A percentile compares a stretch with the other conserved stretches of the same genome.
phyloP scores from a whole-genome alignment of 257 asterid genomes.

The Solanum clarkiae region DNA sequence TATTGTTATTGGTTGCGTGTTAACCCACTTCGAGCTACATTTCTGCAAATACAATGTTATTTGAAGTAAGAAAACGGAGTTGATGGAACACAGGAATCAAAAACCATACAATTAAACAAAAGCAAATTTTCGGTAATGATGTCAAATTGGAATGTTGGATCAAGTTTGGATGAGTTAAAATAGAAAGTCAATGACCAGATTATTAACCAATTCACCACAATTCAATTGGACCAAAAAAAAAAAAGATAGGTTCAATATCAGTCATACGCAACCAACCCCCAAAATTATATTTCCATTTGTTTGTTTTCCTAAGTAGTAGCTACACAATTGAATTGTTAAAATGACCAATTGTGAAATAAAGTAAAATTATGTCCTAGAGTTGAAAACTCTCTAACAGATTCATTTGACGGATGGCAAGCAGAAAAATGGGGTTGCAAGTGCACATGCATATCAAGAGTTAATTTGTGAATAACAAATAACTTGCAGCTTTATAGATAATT shows the following conservation, averaged over 20 bases:
- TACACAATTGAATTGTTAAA: not conserved
- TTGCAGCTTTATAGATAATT: not conserved
- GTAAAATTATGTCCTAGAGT: not conserved
- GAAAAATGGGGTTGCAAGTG: not conserved
- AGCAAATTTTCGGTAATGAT: not conserved
- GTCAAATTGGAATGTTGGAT: not conserved
- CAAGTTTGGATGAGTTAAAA: not conserved
- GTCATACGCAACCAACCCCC: not conserved
- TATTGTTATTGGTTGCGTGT: slow-evolving; percentile 66
- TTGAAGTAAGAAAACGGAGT: not conserved
- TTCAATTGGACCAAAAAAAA: not conserved
- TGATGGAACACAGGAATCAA: not conserved
- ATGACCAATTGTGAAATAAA: not conserved
- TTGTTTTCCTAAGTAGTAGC: not conserved
- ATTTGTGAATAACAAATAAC: not conserved
- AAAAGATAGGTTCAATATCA: not conserved
- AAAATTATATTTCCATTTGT: not conserved
- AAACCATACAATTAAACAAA: not conserved
- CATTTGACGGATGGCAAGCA: not conserved
- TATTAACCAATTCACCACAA: not conserved
- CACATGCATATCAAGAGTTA: not conserved
- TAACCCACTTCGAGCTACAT: slow-evolving; percentile 49
- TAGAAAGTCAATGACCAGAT: not conserved
- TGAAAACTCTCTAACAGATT: not conserved
- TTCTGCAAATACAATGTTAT: slow-evolving; percentile 29